A percentile compares a stretch with the other conserved stretches of the same genome.
Evolutionary conservation across 2,329 filamentous ascomycete species (phyloP).

Genomic region (Ustulina deusta): DNA sequence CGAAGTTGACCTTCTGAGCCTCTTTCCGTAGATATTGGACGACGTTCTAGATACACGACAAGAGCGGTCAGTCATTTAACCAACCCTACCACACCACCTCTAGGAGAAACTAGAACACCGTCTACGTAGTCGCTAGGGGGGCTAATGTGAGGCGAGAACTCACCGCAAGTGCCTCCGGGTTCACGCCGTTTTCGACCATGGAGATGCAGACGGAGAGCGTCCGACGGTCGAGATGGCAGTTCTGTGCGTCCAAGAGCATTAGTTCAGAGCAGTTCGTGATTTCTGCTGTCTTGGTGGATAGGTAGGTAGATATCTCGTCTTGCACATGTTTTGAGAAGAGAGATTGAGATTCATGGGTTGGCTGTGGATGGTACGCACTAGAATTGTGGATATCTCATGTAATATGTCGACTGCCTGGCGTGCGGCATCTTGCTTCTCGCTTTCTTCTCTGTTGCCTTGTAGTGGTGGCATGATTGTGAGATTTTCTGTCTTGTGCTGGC

Average conservation of each 20-base stretch:
- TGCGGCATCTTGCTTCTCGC: conserved; percentile 78
- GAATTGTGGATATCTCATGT: conserved; percentile 86
- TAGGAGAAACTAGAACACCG: background rate
- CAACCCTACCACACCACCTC: background rate
- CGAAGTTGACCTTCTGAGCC: conserved; percentile 62
- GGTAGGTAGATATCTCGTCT: background rate
- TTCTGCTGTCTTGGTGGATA: background rate
- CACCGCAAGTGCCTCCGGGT: conserved; percentile 94
- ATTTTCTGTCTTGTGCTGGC: background rate
- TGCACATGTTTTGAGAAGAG: background rate
- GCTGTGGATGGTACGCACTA: conserved; percentile 69
- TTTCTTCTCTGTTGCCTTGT: conserved; percentile 59
- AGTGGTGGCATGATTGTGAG: conserved; percentile 39
- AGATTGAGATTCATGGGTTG: conserved; percentile 2
- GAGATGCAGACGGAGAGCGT: conserved; percentile 95
- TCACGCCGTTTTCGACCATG: conserved; percentile 96
- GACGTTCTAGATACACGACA: conserved; percentile 60
- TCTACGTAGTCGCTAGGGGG: background rate
- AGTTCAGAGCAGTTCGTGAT: background rate
- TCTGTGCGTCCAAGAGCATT: conserved; percentile 65
- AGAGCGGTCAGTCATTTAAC: background rate
- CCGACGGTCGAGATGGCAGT: conserved; percentile 90
- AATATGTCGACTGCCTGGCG: conserved; percentile 86
- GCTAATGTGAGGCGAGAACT: conserved; percentile 51
- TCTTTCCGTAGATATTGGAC: conserved; percentile 71